A percentile compares a stretch with the other conserved stretches of the same genome.
These are phyloP conservation scores for Serendipita sp. DNA, from an alignment of 768 basidiomycete genomes.

Conservation along the genomic window DNA sequence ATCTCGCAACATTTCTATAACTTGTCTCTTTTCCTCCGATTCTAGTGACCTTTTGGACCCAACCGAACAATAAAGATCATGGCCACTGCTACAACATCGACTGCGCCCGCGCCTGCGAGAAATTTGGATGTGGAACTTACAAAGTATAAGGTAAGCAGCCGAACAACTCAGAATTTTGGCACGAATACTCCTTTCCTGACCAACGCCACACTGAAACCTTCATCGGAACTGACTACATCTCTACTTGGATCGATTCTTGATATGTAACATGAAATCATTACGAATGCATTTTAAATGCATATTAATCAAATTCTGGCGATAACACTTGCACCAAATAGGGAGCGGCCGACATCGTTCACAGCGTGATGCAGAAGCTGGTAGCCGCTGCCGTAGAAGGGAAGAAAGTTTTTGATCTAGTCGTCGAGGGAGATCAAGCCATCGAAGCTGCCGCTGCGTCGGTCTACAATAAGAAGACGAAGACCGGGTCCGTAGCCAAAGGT, in stretches of 20 bases:
- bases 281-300: neutral
- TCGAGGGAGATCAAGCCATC: slow-evolving; percentile 86
- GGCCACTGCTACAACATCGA: slow-evolving; percentile 17
- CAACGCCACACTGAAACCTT: neutral
- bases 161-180: slow-evolving; percentile 11
- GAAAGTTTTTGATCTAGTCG: slow-evolving; percentile 72
- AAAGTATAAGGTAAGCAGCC: slow-evolving; percentile 58
- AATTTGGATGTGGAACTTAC: slow-evolving; percentile 59
- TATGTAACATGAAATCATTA: neutral
- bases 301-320: neutral
- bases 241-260: no score
- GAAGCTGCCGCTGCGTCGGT: slow-evolving; percentile 70
- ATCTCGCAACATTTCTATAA: no score
- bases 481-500: slow-evolving; percentile 80
- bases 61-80: no score
- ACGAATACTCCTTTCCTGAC: slow-evolving; percentile 8
- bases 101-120: slow-evolving; percentile 20
- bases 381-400: slow-evolving; percentile 63
- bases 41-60: no score
- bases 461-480: slow-evolving; percentile 83
- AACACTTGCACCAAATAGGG: slow-evolving; percentile 27
- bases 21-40: no score
- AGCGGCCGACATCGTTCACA: slow-evolving; percentile 81
- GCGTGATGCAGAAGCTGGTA: slow-evolving; percentile 73
- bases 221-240: no score